Conservation (phyloP, 305 asterid species). For the Solanum hybrid region DNA sequence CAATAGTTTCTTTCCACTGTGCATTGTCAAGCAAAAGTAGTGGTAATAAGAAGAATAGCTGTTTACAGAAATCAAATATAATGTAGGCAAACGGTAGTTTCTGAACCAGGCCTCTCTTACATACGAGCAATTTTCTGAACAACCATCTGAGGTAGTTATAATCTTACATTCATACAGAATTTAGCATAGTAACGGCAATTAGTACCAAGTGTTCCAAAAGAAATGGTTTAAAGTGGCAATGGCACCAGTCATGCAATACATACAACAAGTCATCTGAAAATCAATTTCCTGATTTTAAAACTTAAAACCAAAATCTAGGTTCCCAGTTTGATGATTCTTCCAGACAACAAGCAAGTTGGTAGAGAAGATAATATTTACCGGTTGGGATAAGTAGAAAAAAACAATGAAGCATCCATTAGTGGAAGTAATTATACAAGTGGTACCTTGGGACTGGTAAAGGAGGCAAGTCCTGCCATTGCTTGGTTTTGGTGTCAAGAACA, state of each 20-base stretch:
- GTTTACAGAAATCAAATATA: background rate
- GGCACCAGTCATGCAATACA: background rate
- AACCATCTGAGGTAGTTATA: background rate
- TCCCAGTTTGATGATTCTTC: background rate
- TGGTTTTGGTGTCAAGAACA: constrained; percentile 65
- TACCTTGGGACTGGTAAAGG: constrained; percentile 89
- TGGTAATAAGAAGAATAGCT: background rate
- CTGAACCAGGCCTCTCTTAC: background rate
- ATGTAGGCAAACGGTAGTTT: background rate
- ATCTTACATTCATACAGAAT: background rate
- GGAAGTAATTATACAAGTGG: background rate
- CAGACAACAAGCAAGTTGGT: background rate
- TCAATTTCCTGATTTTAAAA: background rate
- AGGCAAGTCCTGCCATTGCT: constrained; percentile 63
- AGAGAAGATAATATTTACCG: background rate
- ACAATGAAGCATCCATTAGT: background rate
- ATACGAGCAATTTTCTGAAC: background rate
- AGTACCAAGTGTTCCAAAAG: background rate
- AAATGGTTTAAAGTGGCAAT: background rate
- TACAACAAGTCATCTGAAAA: background rate
- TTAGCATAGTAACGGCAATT: background rate
- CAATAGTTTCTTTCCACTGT: background rate
- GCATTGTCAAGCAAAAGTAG: background rate
- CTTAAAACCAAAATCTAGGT: background rate
- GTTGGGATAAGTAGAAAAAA: background rate